These are phyloP conservation scores for Taiozyma sp. DNA, from an alignment of 1,139 yeast species.

Conservation along the genomic window DNA sequence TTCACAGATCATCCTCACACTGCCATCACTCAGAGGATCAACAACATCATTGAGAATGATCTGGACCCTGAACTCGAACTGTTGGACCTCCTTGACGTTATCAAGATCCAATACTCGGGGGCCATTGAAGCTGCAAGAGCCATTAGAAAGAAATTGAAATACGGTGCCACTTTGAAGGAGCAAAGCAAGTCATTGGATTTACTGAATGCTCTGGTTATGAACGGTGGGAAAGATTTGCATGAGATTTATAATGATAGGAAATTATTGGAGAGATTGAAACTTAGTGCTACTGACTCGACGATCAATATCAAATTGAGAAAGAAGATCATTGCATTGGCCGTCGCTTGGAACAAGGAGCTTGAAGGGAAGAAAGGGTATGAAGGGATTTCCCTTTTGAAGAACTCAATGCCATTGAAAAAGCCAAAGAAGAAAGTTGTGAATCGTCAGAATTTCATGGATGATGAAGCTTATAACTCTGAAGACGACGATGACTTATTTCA, in stretches of 20 bases:
- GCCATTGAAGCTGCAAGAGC: slow-evolving; percentile 88
- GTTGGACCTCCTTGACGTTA: slow-evolving; percentile 28
- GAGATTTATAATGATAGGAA: slow-evolving; percentile 66
- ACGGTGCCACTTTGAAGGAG: slow-evolving; percentile 55
- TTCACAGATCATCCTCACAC: slow-evolving; percentile 48
- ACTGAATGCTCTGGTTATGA: slow-evolving; percentile 71
- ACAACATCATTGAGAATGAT: slow-evolving; percentile 39
- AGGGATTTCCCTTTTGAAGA: slow-evolving; percentile 46
- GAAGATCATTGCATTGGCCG: slow-evolving; percentile 44
- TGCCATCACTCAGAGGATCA: slow-evolving; percentile 48
- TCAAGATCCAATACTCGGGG: slow-evolving; percentile 31
- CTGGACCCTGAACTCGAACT: slow-evolving; percentile 39
- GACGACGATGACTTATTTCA: slow-evolving; percentile 6
- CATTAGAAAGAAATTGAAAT: slow-evolving; percentile 79
- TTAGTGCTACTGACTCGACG: slow-evolving; percentile 34
- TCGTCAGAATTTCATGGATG: slow-evolving; percentile 37
- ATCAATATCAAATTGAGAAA: slow-evolving; percentile 41
- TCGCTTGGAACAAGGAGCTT: slow-evolving; percentile 61
- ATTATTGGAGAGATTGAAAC: slow-evolving; percentile 60
- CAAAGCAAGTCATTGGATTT: slow-evolving; percentile 66
- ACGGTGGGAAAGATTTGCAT: slow-evolving; percentile 50
- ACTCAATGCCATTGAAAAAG: slow-evolving; percentile 26
- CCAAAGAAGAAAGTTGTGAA: slow-evolving; percentile 26
- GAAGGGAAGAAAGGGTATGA: slow-evolving; percentile 45
- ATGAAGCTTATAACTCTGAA: slow-evolving; percentile 38